phyloP scores from a whole-genome alignment of 2,329 filamentous ascomycete species.

The Eutypa lata region DNA sequence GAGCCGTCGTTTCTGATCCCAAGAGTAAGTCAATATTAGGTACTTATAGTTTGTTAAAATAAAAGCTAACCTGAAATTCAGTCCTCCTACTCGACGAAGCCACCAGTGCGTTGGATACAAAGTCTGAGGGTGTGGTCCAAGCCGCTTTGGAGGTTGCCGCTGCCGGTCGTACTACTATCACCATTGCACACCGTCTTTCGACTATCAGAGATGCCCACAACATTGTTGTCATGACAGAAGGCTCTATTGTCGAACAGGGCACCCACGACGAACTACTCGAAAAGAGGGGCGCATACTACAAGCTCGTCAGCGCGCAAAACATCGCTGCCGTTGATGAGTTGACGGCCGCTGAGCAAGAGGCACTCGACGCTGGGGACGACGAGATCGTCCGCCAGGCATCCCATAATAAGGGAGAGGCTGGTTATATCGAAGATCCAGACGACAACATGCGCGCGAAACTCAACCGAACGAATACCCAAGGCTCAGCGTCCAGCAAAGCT shows the following conservation, averaged over 20 bases:
- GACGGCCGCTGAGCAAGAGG: constrained; percentile 48
- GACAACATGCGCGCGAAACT: constrained; percentile 60
- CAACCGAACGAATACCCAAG: constrained; percentile 50
- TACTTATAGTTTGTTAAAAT: background rate
- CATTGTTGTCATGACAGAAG: constrained; percentile 87
- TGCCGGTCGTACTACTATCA: constrained; percentile 86
- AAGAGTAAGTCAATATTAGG: constrained; percentile 52
- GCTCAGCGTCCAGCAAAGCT: constrained; percentile 68
- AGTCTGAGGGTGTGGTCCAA: constrained; percentile 91
- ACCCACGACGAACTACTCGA: constrained; percentile 78
- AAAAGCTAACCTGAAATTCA: constrained; percentile 20
- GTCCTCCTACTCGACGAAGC: constrained; percentile 91
- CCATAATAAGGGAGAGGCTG: constrained; percentile 34
- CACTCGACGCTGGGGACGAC: constrained; percentile 47
- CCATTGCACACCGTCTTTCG: constrained; percentile 91
- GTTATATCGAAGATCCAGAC: constrained; percentile 53
- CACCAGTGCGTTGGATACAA: constrained; percentile 89
- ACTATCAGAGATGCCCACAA: constrained; percentile 94
- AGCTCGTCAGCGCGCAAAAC: constrained; percentile 83
- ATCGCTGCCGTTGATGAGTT: constrained; percentile 63
- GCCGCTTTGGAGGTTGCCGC: constrained; percentile 85
- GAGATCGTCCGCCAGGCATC: constrained; percentile 47
- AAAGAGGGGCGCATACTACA: constrained; percentile 70
- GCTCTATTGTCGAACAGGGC: constrained; percentile 88
- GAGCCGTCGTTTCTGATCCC: constrained; percentile 85